phyloP scores from a whole-genome alignment of 2,329 filamentous ascomycete species.

The Aspergillus pseudoglaucus region DNA sequence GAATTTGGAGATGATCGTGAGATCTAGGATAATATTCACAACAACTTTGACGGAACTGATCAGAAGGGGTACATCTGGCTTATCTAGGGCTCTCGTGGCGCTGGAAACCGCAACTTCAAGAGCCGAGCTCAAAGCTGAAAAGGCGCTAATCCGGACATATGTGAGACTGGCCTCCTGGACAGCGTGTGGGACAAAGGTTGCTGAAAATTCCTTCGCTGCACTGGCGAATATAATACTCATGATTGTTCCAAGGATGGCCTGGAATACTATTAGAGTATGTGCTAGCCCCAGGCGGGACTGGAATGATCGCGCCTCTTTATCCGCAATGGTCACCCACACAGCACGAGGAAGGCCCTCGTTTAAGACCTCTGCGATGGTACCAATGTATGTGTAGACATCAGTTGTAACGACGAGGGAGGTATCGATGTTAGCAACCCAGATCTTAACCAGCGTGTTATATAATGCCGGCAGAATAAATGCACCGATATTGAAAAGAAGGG shows the following conservation, averaged over 20 bases:
- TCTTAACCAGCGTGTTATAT: constrained; percentile 25
- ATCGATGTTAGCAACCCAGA: constrained; percentile 64
- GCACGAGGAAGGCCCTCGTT: constrained; percentile 67
- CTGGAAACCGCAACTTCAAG: constrained; percentile 57
- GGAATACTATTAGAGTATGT: constrained; percentile 52
- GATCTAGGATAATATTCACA: constrained; percentile 61
- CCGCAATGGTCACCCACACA: constrained; percentile 63
- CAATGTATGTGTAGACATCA: constrained; percentile 64
- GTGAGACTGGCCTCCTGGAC: constrained; percentile 52
- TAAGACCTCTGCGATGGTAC: constrained; percentile 59
- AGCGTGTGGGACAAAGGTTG: constrained; percentile 56
- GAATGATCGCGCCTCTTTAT: constrained; percentile 50
- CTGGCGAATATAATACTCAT: constrained; percentile 55
- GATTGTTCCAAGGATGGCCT: constrained; percentile 51
- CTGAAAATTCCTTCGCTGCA: constrained; percentile 50
- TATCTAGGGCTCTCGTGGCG: constrained; percentile 59
- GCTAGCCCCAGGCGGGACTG: constrained; percentile 52
- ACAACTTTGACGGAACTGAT: constrained; percentile 59
- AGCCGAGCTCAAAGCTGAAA: constrained; percentile 56
- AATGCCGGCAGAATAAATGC: neutral
- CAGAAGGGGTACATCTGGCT: constrained; percentile 61
- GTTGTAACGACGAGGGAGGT: constrained; percentile 56
- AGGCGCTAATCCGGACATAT: constrained; percentile 60
- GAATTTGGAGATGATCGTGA: constrained; percentile 61
- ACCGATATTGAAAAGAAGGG: neutral